These are phyloP conservation scores for Quercus gilva DNA, from an alignment of 306 rosid genomes.

Conservation along the genomic window DNA sequence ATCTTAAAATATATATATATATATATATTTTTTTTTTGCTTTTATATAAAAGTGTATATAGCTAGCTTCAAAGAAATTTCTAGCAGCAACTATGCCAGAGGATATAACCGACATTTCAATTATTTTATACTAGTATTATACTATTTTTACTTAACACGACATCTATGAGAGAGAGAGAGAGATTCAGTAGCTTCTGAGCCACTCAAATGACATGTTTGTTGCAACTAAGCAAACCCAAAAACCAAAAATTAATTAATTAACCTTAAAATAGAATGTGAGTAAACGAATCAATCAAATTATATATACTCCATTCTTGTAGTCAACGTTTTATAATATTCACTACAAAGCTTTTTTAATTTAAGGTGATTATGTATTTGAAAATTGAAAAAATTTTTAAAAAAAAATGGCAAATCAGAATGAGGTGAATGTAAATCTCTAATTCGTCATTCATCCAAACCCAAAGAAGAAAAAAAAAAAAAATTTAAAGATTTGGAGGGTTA, in stretches of 20 bases:
- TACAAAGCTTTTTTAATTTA: too few relatives aligned
- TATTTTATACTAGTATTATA: background rate
- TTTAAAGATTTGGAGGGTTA: too few relatives aligned
- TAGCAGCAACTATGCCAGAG: conserved; percentile 26
- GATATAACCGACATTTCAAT: conserved; percentile 18
- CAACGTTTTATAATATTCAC: too few relatives aligned
- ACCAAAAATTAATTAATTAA: conserved; percentile 1
- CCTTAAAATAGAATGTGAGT: background rate
- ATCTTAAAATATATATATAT: background rate
- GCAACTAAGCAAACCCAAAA: conserved; percentile 25
- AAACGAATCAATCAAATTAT: background rate
- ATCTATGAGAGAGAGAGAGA: conserved; percentile 8
- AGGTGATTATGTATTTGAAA: too few relatives aligned
- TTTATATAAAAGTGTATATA: background rate
- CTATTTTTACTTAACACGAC: conserved; percentile 18
- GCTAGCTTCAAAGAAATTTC: conserved; percentile 34
- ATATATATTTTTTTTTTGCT: too few relatives aligned
- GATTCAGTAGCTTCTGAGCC: conserved; percentile 32
- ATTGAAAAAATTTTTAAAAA: too few relatives aligned
- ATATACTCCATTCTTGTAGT: too few relatives aligned
- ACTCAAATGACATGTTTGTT: conserved; percentile 31
- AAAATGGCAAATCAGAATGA: too few relatives aligned
- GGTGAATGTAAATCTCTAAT: too few relatives aligned
- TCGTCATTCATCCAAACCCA: too few relatives aligned
- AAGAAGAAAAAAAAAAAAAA: too few relatives aligned